Evolutionary conservation across 1,284 basidiomycete genomes (phyloP), one percentile per base, ranked within the genome.

Genomic region (Ganoderma sinense): DNA sequence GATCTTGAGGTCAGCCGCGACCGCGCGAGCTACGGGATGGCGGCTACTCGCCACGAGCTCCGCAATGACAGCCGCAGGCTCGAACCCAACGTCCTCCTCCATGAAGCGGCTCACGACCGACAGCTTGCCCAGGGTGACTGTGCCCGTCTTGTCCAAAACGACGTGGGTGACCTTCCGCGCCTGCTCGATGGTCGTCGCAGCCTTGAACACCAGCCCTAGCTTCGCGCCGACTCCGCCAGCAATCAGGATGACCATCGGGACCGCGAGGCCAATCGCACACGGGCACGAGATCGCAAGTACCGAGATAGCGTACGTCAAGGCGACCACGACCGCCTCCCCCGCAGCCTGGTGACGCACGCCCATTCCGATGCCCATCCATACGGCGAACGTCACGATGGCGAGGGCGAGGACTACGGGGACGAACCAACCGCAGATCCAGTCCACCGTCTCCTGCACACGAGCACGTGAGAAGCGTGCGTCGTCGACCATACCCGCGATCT

Each of bases 61-160:
- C 13, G 66, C 62, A 55, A 78, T 76, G 45, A 56, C 74, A 20
- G 74, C 71, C 53, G 58, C 60, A 11, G 75, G 72, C 55, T 78
- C 69, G 16, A 74, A 70, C 11, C 69, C 67, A 1, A 75, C 36
- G 10, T 68, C 71, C n/a, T 77, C 70, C 18, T 74, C 73, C 14
- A 77, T 13, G 43, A 76, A 76, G 41, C 76, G 73, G 13, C 73
- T 69, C 23, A 78, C 77, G 10, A 83, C 80, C 0, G 78, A 66
- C 51, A 84, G 77, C 41, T 77, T 73, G 10, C 83, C 84, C 53
- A 77, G 73, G 2, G 83, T 84, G 58, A 84, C 80, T 1, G 85
- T 85, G 0, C 84, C 84, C 0, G 85, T 86, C 81, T 86, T 86
- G 78, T 86, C 85, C 66, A 86, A 84, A 4, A 83, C 83, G 51